Evolutionary conservation across 768 basidiomycete genomes (phyloP), one percentile per base, ranked within the genome.

Genomic region (Suillus alpinus): DNA sequence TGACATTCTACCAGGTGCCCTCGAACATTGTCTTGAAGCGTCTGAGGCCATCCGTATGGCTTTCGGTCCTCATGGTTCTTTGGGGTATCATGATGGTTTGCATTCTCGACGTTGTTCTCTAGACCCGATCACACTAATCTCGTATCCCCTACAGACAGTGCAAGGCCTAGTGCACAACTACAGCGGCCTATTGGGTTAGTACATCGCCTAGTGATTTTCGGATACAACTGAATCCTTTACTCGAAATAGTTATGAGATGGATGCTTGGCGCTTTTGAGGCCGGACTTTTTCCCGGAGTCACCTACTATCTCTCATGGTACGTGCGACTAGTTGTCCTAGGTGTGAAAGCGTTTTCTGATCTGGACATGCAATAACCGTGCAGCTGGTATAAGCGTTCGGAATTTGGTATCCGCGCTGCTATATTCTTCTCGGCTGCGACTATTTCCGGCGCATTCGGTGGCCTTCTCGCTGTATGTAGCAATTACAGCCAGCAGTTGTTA

Each of bases 361-460:
- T 31, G 29, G 10, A 50, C 26, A n/a, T 9, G 20, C 49, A 37
- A 16, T 26, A 26, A 3, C 14, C 2, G 18, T 36, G n/a, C 60
- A 82, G 81, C 62, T 86, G 85, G 84, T 86, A 86, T 74, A 80
- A 66, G 66, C 88, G 90, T 39, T 86, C 86, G 14, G 92, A 94
- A 67, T 90, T 91, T 63, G 91, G 89, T 60, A 77, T 83, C 57
- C 77, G 73, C 8, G 81, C 85, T 29, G 85, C 88, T 0, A 67
- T 91, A 32, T 91, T 91, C 75, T 91, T 90, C 75, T 84, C 85
- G 0, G 88, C 91, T 3, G 91, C 91, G 0, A 91, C 89, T 2
- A 83, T 90, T 0, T 86, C 89, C 2, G 92, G 91, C n/a, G 90
- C 91, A 23, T 92, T 92, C 64, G 88, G 88, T 57, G 89, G 89